phyloP scores from a whole-genome alignment of 2,329 filamentous ascomycete genomes.

The Pseudogymnoascus sp. region DNA sequence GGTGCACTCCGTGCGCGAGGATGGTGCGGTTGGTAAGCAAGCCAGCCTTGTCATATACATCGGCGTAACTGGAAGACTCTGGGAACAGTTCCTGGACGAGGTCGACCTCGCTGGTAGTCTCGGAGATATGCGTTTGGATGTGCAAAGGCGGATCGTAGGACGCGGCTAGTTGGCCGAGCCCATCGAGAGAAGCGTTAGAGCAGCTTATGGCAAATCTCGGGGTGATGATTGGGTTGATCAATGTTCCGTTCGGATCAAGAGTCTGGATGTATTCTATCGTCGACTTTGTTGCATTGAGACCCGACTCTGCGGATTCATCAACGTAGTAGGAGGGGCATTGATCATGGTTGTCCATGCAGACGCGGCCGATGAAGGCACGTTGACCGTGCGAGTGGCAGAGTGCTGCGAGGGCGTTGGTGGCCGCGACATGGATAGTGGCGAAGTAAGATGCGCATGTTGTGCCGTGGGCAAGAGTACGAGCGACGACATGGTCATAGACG shows the following conservation, averaged over 20 bases:
- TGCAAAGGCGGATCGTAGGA: slow-evolving; percentile 49
- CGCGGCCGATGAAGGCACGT: slow-evolving; percentile 80
- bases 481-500: slow-evolving; percentile 72
- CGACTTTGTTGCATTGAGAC: slow-evolving; percentile 48
- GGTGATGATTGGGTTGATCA: slow-evolving; percentile 76
- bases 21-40: slow-evolving; percentile 69
- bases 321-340: slow-evolving; percentile 71
- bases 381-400: slow-evolving; percentile 79
- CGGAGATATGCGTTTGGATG: slow-evolving; percentile 84
- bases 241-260: slow-evolving; percentile 57
- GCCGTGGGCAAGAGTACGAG: slow-evolving; percentile 76
- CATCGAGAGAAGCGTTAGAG: slow-evolving; percentile 50
- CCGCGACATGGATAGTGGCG: slow-evolving; percentile 76
- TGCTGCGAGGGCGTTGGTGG: slow-evolving; percentile 86
- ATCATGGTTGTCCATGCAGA: slow-evolving; percentile 77
- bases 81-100: slow-evolving; percentile 69
- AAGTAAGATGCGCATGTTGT: slow-evolving; percentile 95
- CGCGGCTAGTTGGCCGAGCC: slow-evolving; percentile 57
- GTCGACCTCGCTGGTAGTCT: slow-evolving; percentile 67
- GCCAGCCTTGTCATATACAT: slow-evolving; percentile 68
- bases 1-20: slow-evolving; percentile 77
- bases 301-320: slow-evolving; percentile 59
- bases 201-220: slow-evolving; percentile 61
- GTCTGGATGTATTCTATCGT: slow-evolving; percentile 58
- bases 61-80: slow-evolving; percentile 54